Evolutionary conservation across 2,329 filamentous ascomycete genomes (phyloP), one percentile per base, ranked within the genome.

Genomic region (Fusarium napiforme): DNA sequence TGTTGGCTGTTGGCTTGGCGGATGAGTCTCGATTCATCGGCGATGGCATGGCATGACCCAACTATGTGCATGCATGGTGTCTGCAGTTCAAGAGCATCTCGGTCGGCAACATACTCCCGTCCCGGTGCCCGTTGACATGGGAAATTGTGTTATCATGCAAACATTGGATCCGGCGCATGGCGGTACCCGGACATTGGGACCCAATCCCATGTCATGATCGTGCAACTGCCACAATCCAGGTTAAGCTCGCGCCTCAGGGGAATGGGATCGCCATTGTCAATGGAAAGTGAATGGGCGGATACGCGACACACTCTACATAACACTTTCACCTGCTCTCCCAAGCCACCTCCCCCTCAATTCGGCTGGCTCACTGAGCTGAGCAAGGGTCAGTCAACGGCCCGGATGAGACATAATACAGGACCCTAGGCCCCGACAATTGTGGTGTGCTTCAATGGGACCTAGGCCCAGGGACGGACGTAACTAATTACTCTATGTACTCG

Each of bases 361-460:
- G 45, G 26, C 45, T 59, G 43, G 49, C 69, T 64, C 65, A 57
- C 56, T 72, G 73, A 77, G 76, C 76, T 77, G 60, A 55, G 53
- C 76, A 77, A 71, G 76, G 75, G 58, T 75, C 60, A 34, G 61
- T 58, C 53, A 67, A 76, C 74, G 73, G 73, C 65, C 75, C 74
- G 69, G 70, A 59, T 62, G 65, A 72, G 73, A 70, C 64, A 73
- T 55, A 19, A 37, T 37, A 19, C 36, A 37, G 36, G 18, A 37
- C 36, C 36, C 36, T 18, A 40, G 34, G 50, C 50, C 23, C 72
- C 37, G 58, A 65, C 58, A 67, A 70, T 72, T 76, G 71, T 75
- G 53, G 60, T 62, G 49, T 59, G 43, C 36, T 50, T 28, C 19
- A 37, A 42, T 34, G n/a, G 30, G 47, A 50, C 30, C 47, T 34